Evolutionary conservation across 371 early-diverging fungal genomes (phyloP), one percentile per base, ranked within the genome.

Genomic region (Nematocida major): DNA sequence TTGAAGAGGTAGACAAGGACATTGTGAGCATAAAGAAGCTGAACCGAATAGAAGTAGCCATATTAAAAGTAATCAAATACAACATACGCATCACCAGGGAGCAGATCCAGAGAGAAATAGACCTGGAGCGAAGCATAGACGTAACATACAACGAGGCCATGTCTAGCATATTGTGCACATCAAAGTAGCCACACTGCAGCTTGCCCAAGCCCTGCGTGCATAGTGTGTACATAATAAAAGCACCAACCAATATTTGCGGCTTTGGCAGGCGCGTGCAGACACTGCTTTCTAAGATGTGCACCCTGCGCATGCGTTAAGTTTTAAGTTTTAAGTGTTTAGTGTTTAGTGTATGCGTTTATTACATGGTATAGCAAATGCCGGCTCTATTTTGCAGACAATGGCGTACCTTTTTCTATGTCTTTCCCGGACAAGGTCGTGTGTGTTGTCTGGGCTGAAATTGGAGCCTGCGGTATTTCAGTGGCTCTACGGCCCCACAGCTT

Each of bases 61-160:
- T 69, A 30, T 49, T 69, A 22, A 34, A 9, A 22, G 22, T 15
- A 2, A 22, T 69, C 9, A 42, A 61, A 7, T 69, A 69, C 30
- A 30, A 42, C 59, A 28, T 69, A 22, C 28, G 38, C 36, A 61
- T 47, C 5, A 57, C 42, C 0, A 22, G 3, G 18, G 13, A 43
- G 1, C 59, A 59, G 26, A 69, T 69, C 7, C 54, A 69, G 28
- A 59, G 34, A 45, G 70, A 69, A 57, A 69, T 69, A 69, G 61
- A 59, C 30, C 13, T 20, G 51, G 70, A 69, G 36, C 3, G 18
- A 3, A 69, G 32, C 30, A 38, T 69, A 61, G 70, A 69, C 28
- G 11, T 34, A 65, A 43, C 18, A 13, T 69, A 69, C 28, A 47
- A 24, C 43, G 24, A 43, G 26, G 61, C 70, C 22, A 38, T 69